Conservation (phyloP, 2,329 filamentous ascomycete genomes). For the Nothophaeocryptopus gaeumannii region DNA sequence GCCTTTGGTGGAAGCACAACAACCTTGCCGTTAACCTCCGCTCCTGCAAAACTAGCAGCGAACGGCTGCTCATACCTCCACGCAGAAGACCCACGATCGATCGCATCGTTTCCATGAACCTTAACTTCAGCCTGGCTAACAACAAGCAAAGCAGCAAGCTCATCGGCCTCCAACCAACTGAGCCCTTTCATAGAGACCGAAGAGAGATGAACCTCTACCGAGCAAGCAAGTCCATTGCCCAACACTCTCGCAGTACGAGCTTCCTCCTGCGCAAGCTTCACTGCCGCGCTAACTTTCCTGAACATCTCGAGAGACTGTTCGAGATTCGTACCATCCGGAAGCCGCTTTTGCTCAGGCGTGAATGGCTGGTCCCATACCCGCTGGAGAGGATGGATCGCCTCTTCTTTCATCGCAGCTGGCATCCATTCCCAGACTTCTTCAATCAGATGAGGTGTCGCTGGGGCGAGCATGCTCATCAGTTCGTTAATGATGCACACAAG, state of each 20-base stretch:
- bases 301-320: slow-evolving; percentile 43
- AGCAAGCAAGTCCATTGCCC: slow-evolving; percentile 77
- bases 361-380: slow-evolving; percentile 28
- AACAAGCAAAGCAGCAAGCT: slow-evolving; percentile 44
- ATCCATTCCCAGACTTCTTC: slow-evolving; percentile 84
- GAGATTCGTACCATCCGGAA: slow-evolving; percentile 36
- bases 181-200: too few species aligned
- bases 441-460: slow-evolving; percentile 77
- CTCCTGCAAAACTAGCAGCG: slow-evolving; percentile 30
- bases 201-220: slow-evolving; percentile 54
- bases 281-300: slow-evolving; percentile 56
- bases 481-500: slow-evolving; percentile 65
- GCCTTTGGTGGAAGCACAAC: slow-evolving; percentile 45
- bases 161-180: slow-evolving; percentile 15
- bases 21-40: slow-evolving; percentile 23
- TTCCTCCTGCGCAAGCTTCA: slow-evolving; percentile 73
- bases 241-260: slow-evolving; percentile 69
- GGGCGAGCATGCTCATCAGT: slow-evolving; percentile 73
- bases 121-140: slow-evolving; percentile 38
- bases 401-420: slow-evolving; percentile 46
- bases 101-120: slow-evolving; percentile 6
- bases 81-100: slow-evolving; percentile 27
- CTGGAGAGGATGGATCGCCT: slow-evolving; percentile 25
- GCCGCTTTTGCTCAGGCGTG: neutral
- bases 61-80: slow-evolving; percentile 47